These are phyloP conservation scores for Lactarius vividus DNA, from an alignment of 768 basidiomycete genomes.

Conservation along the genomic window DNA sequence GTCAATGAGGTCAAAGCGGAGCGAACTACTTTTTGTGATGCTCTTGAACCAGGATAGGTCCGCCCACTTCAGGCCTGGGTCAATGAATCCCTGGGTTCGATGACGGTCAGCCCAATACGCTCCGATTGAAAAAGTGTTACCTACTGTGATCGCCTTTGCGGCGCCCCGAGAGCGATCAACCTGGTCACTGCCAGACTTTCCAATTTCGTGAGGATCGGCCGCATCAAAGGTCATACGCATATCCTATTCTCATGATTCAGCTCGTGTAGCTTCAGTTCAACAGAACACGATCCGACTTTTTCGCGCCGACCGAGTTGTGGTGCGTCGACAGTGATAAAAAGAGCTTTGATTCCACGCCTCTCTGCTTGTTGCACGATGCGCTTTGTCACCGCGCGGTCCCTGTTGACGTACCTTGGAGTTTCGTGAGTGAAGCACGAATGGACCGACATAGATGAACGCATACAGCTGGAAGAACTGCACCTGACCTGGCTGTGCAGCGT, in stretches of 20 bases:
- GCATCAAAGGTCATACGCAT: slow-evolving; percentile 97
- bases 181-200: slow-evolving; percentile 44
- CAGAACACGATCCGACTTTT: slow-evolving; percentile 45
- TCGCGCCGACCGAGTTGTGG: slow-evolving; percentile 93
- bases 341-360: slow-evolving; percentile 81
- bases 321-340: slow-evolving; percentile 98
- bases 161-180: slow-evolving; percentile 89
- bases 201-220: slow-evolving; percentile 58
- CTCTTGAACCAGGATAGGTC: slow-evolving; percentile 67
- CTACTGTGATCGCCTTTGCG: slow-evolving; percentile 86
- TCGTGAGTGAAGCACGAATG: slow-evolving; percentile 13
- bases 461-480: slow-evolving; percentile 84
- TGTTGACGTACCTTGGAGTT: slow-evolving; percentile 76
- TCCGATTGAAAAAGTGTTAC: slow-evolving; percentile 29
- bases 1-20: background rate
- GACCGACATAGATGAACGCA: slow-evolving; percentile 28
- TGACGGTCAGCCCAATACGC: background rate
- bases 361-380: slow-evolving; percentile 90
- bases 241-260: slow-evolving; percentile 48
- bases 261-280: background rate
- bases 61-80: slow-evolving; percentile 83
- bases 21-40: slow-evolving; percentile 50
- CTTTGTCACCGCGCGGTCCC: slow-evolving; percentile 80
- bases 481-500: slow-evolving; percentile 76
- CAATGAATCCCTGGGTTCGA: slow-evolving; percentile 77